A percentile compares a stretch with the other conserved stretches of the same genome.
These are phyloP conservation scores for Allium fistulosum DNA, from an alignment of 106 monocot genomes.

Conservation along the genomic window DNA sequence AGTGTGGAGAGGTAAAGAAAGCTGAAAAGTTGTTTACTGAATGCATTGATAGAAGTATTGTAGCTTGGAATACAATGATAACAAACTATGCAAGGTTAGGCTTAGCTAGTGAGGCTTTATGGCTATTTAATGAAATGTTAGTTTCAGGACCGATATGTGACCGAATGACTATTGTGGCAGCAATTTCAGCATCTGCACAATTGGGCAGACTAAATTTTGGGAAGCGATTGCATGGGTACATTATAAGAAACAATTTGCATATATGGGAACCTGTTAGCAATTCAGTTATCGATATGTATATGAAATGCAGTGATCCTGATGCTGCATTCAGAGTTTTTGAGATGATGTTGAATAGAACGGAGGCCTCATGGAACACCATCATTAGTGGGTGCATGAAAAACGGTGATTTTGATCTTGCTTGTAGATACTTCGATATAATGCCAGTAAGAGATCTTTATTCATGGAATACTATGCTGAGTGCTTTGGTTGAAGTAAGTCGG, in stretches of 20 bases:
- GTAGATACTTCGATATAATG: conserved; percentile 23
- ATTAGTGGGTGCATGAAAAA: conserved; percentile 23
- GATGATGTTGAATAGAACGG: conserved; percentile 15
- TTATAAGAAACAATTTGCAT: conserved; percentile 18
- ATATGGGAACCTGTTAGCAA: conserved; percentile 22
- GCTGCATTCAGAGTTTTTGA: conserved; percentile 17
- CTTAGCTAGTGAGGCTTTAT: conserved; percentile 15
- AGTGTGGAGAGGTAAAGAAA: conserved; percentile 17
- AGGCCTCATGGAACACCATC: conserved; percentile 32
- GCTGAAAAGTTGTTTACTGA: conserved; percentile 17
- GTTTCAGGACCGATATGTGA: conserved; percentile 11
- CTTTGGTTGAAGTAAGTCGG: conserved; percentile 10
- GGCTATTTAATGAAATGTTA: conserved; percentile 25
- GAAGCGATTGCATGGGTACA: conserved; percentile 24
- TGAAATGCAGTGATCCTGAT: conserved; percentile 26
- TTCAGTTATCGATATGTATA: conserved; percentile 34
- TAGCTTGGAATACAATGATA: conserved; percentile 40
- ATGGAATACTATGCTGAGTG: conserved; percentile 33
- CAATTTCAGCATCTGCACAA: conserved; percentile 21
- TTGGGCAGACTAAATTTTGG: conserved; percentile 11
- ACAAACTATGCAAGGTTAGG: conserved; percentile 23
- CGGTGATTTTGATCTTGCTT: conserved; percentile 22
- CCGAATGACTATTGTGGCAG: conserved; percentile 20
- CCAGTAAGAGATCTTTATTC: conserved; percentile 26
- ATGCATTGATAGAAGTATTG: conserved; percentile 15